Evolutionary conservation across 495 filamentous ascomycete species (phyloP), one percentile per base, ranked within the genome.

Genomic region (Eremomyces bilateralis): DNA sequence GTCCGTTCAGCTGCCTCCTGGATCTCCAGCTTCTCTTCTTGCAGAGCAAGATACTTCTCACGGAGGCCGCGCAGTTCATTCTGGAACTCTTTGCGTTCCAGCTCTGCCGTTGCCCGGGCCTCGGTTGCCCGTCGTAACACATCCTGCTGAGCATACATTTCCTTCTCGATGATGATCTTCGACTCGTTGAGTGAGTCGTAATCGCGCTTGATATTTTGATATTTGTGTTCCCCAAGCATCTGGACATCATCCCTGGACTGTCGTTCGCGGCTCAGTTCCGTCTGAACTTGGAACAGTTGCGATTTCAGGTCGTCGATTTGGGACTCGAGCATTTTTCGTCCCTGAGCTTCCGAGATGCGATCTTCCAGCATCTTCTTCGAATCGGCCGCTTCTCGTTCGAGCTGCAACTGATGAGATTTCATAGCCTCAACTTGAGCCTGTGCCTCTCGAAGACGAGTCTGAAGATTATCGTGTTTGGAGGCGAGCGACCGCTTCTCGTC

Each of bases 91-190:
- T 92, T 85, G 2, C 83, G 81, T 37, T 88, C 80, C 31, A 73
- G 67, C 46, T 97, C 90, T 3, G 76, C 80, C 15, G 66, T 61
- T 6, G 73, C 57, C 8, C 81, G 68, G 20, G 74, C 76, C 53
- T 91, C 82, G 27, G 77, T 78, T 5, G 84, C 76, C 15, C 88
- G 77, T 15, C 88, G 77, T 30, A 94, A 69, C 11, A 77, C 78
- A 49, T 97, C 88, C 52, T 94, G 84, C 45, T 95, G 88, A n/a
- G 77, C 71, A 50, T 94, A 95, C 55, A 97, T 81, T 53, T 95
- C 90, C 53, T 93, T 94, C 51, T 97, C 88, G 36, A 97, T 94
- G 25, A 66, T 88, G 44, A 94, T 93, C 54, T 97, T 97, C 3
- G 84, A 76, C 24, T 92, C 81, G 42, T 91, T 92, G 11, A 97